Percentiles rank a stretch among this genome's conserved stretches.
Evolutionary conservation across 2,329 filamentous ascomycete genomes (phyloP).

Genomic region (Alternaria longipes): DNA sequence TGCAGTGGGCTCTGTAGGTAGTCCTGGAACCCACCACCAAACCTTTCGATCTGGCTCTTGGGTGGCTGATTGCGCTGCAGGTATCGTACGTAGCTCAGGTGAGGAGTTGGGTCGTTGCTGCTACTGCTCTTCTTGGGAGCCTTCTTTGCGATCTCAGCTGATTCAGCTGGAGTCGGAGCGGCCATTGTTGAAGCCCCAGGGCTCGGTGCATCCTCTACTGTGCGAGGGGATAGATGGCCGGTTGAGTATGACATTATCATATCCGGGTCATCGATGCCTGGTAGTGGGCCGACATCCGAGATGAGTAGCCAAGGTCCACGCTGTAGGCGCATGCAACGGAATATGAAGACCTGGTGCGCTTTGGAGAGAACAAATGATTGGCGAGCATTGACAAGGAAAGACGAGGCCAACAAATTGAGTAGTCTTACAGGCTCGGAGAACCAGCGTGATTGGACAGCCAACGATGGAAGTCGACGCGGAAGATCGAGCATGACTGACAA

Average conservation of each 20-base stretch:
- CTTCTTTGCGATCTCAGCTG: conserved; percentile 56
- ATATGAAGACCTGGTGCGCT: conserved; percentile 65
- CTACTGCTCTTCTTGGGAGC: conserved; percentile 55
- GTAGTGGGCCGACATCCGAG: conserved; percentile 65
- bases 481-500: conserved; percentile 75
- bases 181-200: conserved; percentile 29
- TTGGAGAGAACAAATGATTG: conserved; percentile 68
- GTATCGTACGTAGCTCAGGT: conserved; percentile 84
- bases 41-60: conserved; percentile 69
- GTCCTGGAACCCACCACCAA: conserved; percentile 82
- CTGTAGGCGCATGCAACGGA: conserved; percentile 65
- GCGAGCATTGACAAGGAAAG: conserved; percentile 67
- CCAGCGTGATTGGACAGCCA: conserved; percentile 67
- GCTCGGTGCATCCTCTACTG: conserved; percentile 52
- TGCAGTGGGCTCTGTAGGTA: conserved; percentile 96
- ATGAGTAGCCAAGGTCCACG: conserved; percentile 69
- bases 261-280: conserved; percentile 56
- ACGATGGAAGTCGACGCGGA: conserved; percentile 66
- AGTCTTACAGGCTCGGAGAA: conserved; percentile 69
- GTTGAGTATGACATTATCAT: conserved; percentile 49
- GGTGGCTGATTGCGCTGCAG: conserved; percentile 83
- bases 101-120: conserved; percentile 65
- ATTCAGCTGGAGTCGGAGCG: conserved; percentile 74
- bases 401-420: conserved; percentile 61
- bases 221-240: conserved; percentile 53